These are phyloP conservation scores for Coniella lustricola DNA, from an alignment of 2,329 filamentous ascomycete genomes.

Conservation along the genomic window DNA sequence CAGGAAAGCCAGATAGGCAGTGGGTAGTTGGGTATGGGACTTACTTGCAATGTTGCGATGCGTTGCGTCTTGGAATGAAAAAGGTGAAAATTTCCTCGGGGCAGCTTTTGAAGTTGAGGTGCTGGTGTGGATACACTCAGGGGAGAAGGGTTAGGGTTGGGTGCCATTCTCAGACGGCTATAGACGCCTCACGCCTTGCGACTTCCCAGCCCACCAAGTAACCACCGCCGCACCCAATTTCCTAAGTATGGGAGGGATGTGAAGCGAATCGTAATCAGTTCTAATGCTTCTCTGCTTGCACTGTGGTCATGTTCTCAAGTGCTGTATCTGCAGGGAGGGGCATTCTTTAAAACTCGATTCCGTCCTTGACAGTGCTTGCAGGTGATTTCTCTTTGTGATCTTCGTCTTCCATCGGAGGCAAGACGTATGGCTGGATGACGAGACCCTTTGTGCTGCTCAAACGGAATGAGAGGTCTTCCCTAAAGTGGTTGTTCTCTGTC, in stretches of 20 bases:
- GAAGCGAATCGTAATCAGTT: too few species aligned
- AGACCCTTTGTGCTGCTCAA: conserved; percentile 74
- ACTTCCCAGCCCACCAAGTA: neutral
- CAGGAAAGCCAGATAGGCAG: too few species aligned
- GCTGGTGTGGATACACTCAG: neutral
- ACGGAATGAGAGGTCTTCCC: conserved; percentile 86
- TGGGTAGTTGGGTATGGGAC: too few species aligned
- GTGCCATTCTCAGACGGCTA: too few species aligned
- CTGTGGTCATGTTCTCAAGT: neutral
- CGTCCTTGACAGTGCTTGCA: conserved; percentile 52
- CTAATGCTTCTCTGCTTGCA: neutral
- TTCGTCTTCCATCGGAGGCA: conserved; percentile 80
- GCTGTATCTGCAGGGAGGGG: too few species aligned
- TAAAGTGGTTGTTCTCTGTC: conserved; percentile 56
- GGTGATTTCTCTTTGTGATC: conserved; percentile 35
- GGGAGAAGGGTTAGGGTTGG: neutral
- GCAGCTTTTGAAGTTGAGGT: neutral
- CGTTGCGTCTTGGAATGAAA: conserved; percentile 8
- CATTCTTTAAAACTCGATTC: conserved; percentile 70
- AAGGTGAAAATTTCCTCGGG: conserved; percentile 5
- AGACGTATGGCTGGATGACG: conserved; percentile 77
- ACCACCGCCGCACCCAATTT: neutral
- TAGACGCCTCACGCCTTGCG: too few species aligned
- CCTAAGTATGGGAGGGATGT: neutral
- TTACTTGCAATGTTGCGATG: conserved; percentile 20